Evolutionary conservation across 2,329 filamentous ascomycete species (phyloP), one percentile per base, ranked within the genome.

Genomic region (Penicillium occitanis): DNA sequence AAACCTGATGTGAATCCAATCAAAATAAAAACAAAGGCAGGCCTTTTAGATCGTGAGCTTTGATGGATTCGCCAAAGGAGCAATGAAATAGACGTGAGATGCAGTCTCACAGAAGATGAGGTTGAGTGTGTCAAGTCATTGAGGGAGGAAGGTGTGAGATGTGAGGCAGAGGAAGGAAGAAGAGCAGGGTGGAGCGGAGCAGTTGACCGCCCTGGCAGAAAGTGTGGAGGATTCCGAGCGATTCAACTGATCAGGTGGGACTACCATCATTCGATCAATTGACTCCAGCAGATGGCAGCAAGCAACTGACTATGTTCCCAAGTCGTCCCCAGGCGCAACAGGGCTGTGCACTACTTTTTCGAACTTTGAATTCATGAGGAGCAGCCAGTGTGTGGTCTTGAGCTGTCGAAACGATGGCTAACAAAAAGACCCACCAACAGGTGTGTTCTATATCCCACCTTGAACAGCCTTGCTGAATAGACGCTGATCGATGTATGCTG

Each of bases 401-500:
- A 57, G 46, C 60, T 50, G 53, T 66, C 65, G 55, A 13, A 63
- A 70, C 64, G 69, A 80, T 80, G 78, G 71, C 74, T 61, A 73
- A 73, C 65, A 80, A 75, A 67, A 92, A 92, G 82, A 83, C 86
- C 71, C 83, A 85, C 70, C 87, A 89, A 76, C 89, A 91, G 87
- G 90, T 92, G 81, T 76, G 84, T 78, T 46, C 62, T n/a, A 58
- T 40, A 13, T 44, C 60, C 28, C 53, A 68, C n/a, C 28, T 7
- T 48, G 37, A 6, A 53, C 28, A 11, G 40, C 58, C 25, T 2
- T 55, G 51, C 37, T 61, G 50, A 57, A 22, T 22, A 50, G 57
- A 7, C 50, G 5, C 19, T 51, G n/a, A 61, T 58, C 50, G 37
- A 37, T 44, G 35, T 58, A 22, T 44, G 58, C 69, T 72, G 42